Conservation (phyloP, 129 eudicot genomes). For the Flaveria sonorensis region DNA sequence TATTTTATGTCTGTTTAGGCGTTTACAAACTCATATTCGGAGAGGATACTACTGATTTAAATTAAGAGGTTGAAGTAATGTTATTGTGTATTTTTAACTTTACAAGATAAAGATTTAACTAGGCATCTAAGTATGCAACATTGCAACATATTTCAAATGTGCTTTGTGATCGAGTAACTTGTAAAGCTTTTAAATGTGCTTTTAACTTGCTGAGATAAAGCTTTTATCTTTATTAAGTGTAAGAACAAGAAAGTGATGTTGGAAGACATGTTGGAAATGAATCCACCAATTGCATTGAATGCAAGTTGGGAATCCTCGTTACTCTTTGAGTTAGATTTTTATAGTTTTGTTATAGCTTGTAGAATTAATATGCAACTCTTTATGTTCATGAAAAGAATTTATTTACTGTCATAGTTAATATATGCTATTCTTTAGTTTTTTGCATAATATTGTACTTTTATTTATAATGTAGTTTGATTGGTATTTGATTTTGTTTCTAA, state of each 20-base stretch:
- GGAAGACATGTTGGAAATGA: neutral
- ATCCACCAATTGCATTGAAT: neutral
- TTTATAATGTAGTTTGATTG: neutral
- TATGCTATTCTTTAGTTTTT: neutral
- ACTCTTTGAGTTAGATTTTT: neutral
- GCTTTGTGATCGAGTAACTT: neutral
- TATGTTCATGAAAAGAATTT: neutral
- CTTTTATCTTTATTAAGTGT: neutral
- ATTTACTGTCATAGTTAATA: too few relatives aligned
- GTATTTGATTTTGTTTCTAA: neutral
- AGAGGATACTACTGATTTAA: too few relatives aligned
- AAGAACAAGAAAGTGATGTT: neutral
- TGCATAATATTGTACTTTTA: neutral
- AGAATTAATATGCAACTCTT: neutral
- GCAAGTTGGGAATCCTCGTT: too few relatives aligned
- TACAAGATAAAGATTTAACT: neutral
- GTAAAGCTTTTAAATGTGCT: too few relatives aligned
- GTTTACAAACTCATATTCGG: too few relatives aligned
- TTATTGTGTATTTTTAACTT: too few relatives aligned
- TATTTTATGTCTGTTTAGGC: too few relatives aligned
- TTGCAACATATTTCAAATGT: neutral
- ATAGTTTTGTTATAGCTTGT: neutral
- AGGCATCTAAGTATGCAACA: neutral
- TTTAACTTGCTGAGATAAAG: neutral
- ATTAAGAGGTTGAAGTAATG: too few relatives aligned